phyloP scores from a whole-genome alignment of 139 green algal species.

The Penium margaritaceum region DNA sequence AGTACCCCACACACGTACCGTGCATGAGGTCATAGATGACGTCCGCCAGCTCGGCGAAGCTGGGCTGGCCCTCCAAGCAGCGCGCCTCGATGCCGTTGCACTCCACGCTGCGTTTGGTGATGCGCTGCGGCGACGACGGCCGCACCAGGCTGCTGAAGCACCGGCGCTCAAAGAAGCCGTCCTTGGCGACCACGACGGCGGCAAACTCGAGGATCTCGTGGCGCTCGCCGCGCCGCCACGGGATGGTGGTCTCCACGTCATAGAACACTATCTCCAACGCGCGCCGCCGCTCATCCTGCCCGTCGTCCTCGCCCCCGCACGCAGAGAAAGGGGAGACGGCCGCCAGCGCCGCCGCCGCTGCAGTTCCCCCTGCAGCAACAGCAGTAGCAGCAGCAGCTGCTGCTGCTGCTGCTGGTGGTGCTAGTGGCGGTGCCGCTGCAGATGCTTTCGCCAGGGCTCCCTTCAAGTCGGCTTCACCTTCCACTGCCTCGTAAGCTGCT shows the following conservation, averaged over 20 bases:
- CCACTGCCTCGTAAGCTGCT: too few species aligned
- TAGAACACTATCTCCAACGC: constrained; percentile 36
- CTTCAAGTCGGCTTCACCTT: too few species aligned
- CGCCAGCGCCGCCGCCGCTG: too few species aligned
- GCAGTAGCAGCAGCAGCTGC: too few species aligned
- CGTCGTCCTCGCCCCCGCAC: background rate
- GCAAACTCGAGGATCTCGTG: constrained; percentile 34
- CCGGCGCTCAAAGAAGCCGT: constrained; percentile 28
- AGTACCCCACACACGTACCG: constrained; percentile 16
- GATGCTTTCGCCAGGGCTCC: too few species aligned
- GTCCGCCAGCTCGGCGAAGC: constrained; percentile 35
- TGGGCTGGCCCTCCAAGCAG: background rate
- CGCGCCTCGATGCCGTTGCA: constrained; percentile 36
- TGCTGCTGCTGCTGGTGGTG: too few species aligned
- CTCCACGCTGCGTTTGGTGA: constrained; percentile 9
- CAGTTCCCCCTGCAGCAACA: too few species aligned
- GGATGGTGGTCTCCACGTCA: constrained; percentile 41
- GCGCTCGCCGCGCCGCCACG: constrained; percentile 2
- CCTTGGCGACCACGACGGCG: constrained; percentile 6
- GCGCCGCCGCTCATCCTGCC: background rate
- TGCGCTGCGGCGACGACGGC: background rate
- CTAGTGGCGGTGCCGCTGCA: too few species aligned
- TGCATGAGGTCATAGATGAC: constrained; percentile 29
- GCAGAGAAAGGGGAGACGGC: background rate
- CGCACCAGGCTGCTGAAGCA: constrained; percentile 33